These are phyloP conservation scores for Quercus suber DNA, from an alignment of 306 rosid species.

Conservation along the genomic window DNA sequence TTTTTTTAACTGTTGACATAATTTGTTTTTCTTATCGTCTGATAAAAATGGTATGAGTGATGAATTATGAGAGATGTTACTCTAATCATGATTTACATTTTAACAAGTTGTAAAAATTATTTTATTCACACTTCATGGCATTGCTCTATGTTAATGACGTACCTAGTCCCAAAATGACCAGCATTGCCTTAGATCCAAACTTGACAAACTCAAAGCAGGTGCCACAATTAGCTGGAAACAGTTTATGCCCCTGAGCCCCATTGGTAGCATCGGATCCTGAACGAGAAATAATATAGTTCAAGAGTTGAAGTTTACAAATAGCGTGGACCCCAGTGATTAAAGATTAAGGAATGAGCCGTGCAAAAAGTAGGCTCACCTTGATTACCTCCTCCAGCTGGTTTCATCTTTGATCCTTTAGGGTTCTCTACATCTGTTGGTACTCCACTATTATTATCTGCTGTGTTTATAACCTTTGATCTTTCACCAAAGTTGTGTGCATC, in stretches of 20 bases:
- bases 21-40: too few relatives aligned
- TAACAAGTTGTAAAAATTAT: background rate
- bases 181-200: conserved; percentile 6
- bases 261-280: background rate
- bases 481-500: too few relatives aligned
- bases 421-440: background rate
- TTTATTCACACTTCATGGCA: background rate
- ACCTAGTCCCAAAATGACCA: conserved; percentile 31
- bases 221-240: conserved; percentile 14
- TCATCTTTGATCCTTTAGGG: background rate
- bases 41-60: too few relatives aligned
- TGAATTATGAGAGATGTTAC: too few relatives aligned
- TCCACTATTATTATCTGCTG: background rate
- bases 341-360: too few relatives aligned
- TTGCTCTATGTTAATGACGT: background rate
- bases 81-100: too few relatives aligned
- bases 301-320: background rate
- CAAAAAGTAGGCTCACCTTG: too few relatives aligned
- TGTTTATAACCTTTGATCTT: too few relatives aligned
- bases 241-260: too few relatives aligned
- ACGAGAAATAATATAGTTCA: background rate
- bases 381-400: background rate
- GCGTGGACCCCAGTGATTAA: background rate
- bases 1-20: too few relatives aligned
- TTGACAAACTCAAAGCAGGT: conserved; percentile 10